Percentiles rank a stretch among this genome's conserved stretches.
These are phyloP conservation scores for Thalassiosira mediterranea DNA, from an alignment of 352 stramenopile genomes.

Conservation along the genomic window DNA sequence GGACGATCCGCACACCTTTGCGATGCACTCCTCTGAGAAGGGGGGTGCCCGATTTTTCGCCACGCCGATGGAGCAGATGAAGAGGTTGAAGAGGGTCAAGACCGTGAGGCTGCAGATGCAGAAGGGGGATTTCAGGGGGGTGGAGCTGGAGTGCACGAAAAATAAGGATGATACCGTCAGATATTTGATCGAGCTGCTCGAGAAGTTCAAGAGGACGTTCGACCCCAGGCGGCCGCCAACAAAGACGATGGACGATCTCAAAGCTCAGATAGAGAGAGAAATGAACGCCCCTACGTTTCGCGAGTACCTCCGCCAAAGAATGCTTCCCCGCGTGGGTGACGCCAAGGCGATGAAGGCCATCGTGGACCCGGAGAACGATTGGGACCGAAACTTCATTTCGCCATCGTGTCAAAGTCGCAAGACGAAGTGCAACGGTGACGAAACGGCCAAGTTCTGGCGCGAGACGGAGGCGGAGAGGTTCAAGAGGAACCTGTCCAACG, in stretches of 20 bases:
- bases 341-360: conserved; percentile 51
- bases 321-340: conserved; percentile 23
- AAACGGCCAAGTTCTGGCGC: conserved; percentile 36
- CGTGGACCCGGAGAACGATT: conserved; percentile 34
- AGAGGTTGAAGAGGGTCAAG: conserved; percentile 87
- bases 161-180: conserved; percentile 85
- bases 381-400: conserved; percentile 38
- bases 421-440: conserved; percentile 24
- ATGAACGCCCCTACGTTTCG: conserved; percentile 49
- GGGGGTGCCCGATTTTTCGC: conserved; percentile 1
- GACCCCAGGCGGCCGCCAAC: conserved; percentile 17
- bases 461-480: neutral
- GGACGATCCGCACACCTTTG: no score
- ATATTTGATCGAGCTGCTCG: conserved; percentile 62
- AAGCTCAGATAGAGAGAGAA: conserved; percentile 43
- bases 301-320: conserved; percentile 33
- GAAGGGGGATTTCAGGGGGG: conserved; percentile 87
- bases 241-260: conserved; percentile 43
- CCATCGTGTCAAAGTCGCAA: conserved; percentile 12
- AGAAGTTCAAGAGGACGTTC: conserved; percentile 32
- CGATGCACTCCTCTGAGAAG: conserved; percentile 1
- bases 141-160: conserved; percentile 82
- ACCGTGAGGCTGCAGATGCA: conserved; percentile 90
- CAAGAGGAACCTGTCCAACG: neutral
- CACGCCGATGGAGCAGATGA: conserved; percentile 84